Conservation (phyloP, 2,329 filamentous ascomycete species). For the Trichoderma oligosporum region DNA sequence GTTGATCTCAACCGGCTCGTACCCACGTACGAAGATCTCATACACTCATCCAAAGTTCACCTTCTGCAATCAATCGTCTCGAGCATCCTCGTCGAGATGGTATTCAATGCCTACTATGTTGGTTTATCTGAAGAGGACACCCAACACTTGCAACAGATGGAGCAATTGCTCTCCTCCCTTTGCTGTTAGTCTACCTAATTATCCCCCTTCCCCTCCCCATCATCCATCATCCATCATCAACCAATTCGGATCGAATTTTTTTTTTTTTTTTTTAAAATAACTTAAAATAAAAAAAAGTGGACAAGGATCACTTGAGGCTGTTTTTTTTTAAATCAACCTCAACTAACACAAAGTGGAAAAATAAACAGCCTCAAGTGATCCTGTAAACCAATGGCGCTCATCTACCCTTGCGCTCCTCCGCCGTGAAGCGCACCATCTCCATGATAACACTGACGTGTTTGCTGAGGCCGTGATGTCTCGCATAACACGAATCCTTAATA, state of each 20-base stretch:
- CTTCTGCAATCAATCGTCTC: slow-evolving; percentile 61
- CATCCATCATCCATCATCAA: not conserved
- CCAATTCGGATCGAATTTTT: too few species aligned
- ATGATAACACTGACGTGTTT: slow-evolving; percentile 42
- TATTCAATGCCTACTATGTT: slow-evolving; percentile 62
- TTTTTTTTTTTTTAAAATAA: not conserved
- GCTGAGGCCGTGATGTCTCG: slow-evolving; percentile 43
- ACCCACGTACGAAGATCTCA: slow-evolving; percentile 55
- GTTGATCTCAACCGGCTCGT: slow-evolving; percentile 47
- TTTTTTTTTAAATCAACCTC: not conserved
- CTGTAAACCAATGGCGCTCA: slow-evolving; percentile 64
- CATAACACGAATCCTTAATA: slow-evolving; percentile 48
- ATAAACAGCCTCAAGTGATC: slow-evolving; percentile 44
- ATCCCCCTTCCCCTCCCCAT: slow-evolving; percentile 1
- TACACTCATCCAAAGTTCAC: slow-evolving; percentile 54
- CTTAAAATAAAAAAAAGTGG: not conserved
- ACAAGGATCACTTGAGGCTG: too few species aligned
- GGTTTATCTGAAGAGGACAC: slow-evolving; percentile 56
- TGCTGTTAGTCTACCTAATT: slow-evolving; percentile 35
- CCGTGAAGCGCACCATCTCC: slow-evolving; percentile 49
- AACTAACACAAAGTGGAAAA: not conserved
- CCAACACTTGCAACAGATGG: slow-evolving; percentile 46
- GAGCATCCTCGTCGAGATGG: slow-evolving; percentile 54
- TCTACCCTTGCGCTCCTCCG: slow-evolving; percentile 58
- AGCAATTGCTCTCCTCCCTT: slow-evolving; percentile 43